A percentile compares a stretch with the other conserved stretches of the same genome.
phyloP scores from a whole-genome alignment of 768 basidiomycete genomes.

The Leccinellum luteum region DNA sequence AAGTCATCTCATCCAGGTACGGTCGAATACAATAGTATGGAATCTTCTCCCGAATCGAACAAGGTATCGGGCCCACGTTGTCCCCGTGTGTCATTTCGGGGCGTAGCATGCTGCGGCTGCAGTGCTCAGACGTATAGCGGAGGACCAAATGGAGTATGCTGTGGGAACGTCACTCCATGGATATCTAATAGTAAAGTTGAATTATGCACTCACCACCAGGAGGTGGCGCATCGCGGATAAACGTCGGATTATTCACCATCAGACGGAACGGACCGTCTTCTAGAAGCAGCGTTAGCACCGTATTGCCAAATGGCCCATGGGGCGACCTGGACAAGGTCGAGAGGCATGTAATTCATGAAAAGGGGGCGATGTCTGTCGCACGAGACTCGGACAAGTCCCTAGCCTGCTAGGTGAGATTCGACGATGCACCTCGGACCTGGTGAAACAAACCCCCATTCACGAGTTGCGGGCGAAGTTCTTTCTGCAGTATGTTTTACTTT shows the following conservation, averaged over 20 bases:
- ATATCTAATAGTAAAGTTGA: background rate
- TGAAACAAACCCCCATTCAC: background rate
- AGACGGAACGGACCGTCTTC: background rate
- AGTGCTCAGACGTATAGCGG: background rate
- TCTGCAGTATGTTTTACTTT: background rate
- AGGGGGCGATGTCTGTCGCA: background rate
- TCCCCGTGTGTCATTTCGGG: background rate
- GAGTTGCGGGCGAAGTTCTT: background rate
- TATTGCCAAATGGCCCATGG: constrained; percentile 8
- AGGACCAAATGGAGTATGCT: constrained; percentile 7
- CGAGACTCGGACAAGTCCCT: background rate
- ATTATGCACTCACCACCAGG: background rate
- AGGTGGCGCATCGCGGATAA: background rate
- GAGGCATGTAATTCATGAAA: background rate
- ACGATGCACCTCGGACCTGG: background rate
- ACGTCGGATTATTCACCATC: background rate
- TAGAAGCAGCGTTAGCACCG: background rate
- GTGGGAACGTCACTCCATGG: background rate
- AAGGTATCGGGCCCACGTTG: background rate
- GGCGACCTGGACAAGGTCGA: constrained; percentile 4
- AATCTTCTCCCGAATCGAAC: background rate
- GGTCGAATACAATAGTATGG: constrained; percentile 1
- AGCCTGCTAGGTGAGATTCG: background rate
- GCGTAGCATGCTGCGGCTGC: background rate
- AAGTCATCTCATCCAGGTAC: background rate